Evolutionary conservation across 2,329 filamentous ascomycete genomes (phyloP).

Genomic region (Eutypella sp.): DNA sequence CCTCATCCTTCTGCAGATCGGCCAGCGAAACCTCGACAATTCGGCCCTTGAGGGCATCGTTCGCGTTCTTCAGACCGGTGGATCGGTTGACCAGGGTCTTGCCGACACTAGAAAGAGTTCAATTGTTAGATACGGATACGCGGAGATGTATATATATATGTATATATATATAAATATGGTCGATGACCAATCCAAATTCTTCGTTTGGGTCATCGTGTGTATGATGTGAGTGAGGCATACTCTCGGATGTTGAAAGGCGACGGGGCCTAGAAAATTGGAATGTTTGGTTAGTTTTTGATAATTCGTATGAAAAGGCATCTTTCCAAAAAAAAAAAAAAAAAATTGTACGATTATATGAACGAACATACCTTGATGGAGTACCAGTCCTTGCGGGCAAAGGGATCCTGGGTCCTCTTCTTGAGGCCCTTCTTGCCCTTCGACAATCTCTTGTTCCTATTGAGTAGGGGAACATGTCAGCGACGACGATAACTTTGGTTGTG

Average conservation of each 20-base stretch:
- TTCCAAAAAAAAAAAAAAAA: too few species aligned
- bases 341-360: too few species aligned
- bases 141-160: too few species aligned
- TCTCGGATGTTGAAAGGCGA: conserved; percentile 94
- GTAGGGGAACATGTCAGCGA: conserved; percentile 16
- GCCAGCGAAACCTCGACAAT: conserved; percentile 99
- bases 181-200: conserved; percentile 8
- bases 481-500: too few species aligned
- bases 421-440: conserved; percentile 99
- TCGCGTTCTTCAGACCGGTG: conserved; percentile 99
- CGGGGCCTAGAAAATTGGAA: conserved; percentile 62
- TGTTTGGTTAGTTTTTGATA: conserved; percentile 19
- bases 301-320: neutral
- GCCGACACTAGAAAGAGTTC: conserved; percentile 70
- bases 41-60: conserved; percentile 96
- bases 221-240: conserved; percentile 57
- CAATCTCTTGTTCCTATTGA: conserved; percentile 94
- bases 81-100: conserved; percentile 99
- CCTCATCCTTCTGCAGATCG: conserved; percentile 99
- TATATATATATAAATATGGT: too few species aligned
- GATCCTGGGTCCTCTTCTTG: conserved; percentile 98
- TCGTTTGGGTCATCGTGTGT: conserved; percentile 1
- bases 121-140: conserved; percentile 22
- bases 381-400: conserved; percentile 99
- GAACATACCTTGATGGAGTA: conserved; percentile 83